These are phyloP conservation scores for Acer negundo DNA, from an alignment of 345 rosid genomes.

Conservation along the genomic window DNA sequence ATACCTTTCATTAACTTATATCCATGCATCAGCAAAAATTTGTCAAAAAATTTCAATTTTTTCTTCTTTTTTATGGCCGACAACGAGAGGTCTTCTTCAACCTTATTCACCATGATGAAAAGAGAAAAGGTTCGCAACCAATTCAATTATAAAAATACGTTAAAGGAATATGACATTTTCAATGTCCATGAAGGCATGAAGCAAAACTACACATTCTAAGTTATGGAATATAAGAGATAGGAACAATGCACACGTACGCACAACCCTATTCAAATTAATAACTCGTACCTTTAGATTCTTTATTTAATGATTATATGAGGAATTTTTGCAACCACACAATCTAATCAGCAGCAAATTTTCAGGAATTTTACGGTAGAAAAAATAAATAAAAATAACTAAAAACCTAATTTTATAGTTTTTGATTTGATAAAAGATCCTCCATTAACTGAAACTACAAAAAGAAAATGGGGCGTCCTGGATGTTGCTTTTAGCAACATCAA, in stretches of 20 bases:
- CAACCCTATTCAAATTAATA: neutral
- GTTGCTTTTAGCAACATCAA: conserved; percentile 15
- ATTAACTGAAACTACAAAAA: conserved; percentile 7
- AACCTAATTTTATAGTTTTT: neutral
- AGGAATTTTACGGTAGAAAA: neutral
- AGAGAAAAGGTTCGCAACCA: no score
- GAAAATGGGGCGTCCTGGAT: conserved; percentile 1
- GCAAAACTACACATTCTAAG: neutral
- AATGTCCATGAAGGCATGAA: no score
- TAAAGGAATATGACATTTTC: no score
- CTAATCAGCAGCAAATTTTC: neutral
- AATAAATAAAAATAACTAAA: neutral
- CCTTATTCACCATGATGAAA: no score
- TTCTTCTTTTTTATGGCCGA: no score
- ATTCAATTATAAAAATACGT: no score
- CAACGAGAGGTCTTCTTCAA: no score
- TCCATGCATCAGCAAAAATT: no score
- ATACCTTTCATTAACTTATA: no score
- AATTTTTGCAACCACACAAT: neutral
- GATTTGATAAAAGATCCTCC: neutral
- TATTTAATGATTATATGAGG: neutral
- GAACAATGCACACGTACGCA: no score
- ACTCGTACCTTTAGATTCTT: neutral
- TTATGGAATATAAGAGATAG: neutral
- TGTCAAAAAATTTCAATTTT: no score